phyloP scores from a whole-genome alignment of 768 basidiomycete genomes.

The Suillus cothurnatus region DNA sequence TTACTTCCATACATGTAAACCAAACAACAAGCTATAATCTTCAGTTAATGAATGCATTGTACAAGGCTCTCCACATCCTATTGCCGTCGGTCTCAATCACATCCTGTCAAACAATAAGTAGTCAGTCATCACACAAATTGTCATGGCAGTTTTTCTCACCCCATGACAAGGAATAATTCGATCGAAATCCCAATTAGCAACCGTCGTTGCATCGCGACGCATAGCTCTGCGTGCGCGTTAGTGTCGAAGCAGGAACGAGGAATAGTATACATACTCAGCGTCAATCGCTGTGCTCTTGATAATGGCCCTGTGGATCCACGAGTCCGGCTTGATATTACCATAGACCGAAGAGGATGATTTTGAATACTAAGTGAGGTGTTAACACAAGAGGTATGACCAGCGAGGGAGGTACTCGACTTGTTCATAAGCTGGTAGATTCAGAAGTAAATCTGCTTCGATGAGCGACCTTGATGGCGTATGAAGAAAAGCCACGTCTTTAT shows the following conservation, averaged over 20 bases:
- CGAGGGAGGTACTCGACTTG: conserved; percentile 47
- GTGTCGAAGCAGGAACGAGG: neutral
- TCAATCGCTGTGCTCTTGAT: conserved; percentile 23
- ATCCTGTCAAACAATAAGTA: conserved; percentile 36
- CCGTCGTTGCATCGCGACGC: conserved; percentile 63
- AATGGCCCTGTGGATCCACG: conserved; percentile 32
- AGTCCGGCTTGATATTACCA: conserved; percentile 29
- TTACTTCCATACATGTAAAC: neutral
- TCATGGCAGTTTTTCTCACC: conserved; percentile 29
- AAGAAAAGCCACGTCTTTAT: conserved; percentile 84
- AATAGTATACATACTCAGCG: conserved; percentile 26
- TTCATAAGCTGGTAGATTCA: conserved; percentile 80
- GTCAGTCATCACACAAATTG: conserved; percentile 8
- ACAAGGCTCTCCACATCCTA: conserved; percentile 53
- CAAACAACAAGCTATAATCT: neutral
- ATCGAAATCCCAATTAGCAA: conserved; percentile 73
- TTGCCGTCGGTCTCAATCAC: conserved; percentile 66
- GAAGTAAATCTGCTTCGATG: conserved; percentile 79
- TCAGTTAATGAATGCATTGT: conserved; percentile 31
- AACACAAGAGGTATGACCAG: neutral
- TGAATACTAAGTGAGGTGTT: conserved; percentile 35
- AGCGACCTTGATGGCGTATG: conserved; percentile 72
- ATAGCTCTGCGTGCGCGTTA: conserved; percentile 43
- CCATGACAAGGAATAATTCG: conserved; percentile 77
- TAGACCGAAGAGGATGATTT: conserved; percentile 34